Percentiles rank a stretch among this genome's conserved stretches.
These are phyloP conservation scores for Tylopilus orsonianus DNA, from an alignment of 1,284 basidiomycete genomes.

Conservation along the genomic window DNA sequence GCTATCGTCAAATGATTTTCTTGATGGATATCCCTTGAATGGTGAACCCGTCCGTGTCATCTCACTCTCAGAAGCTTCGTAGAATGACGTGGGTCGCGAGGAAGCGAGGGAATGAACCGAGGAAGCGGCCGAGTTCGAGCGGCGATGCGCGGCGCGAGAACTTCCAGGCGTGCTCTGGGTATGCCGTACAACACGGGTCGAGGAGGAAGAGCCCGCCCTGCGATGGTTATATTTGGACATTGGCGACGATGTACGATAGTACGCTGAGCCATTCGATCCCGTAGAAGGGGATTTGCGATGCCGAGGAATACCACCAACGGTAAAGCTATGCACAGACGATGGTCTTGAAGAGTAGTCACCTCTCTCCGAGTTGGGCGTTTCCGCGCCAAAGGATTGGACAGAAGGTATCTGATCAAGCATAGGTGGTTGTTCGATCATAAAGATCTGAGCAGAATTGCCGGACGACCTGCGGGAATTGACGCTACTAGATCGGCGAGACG, in stretches of 20 bases:
- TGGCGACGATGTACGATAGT: constrained; percentile 63
- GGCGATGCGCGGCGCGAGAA: constrained; percentile 48
- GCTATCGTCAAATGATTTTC: constrained; percentile 48
- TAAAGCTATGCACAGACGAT: constrained; percentile 71
- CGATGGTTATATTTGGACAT: constrained; percentile 66
- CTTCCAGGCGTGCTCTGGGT: constrained; percentile 40
- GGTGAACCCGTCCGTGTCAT: constrained; percentile 53
- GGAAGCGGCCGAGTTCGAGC: constrained; percentile 72
- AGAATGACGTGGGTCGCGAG: constrained; percentile 71
- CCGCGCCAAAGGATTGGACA: constrained; percentile 65
- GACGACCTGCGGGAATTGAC: constrained; percentile 78
- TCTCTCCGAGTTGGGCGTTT: constrained; percentile 76
- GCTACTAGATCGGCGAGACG: constrained; percentile 77
- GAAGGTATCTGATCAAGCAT: constrained; percentile 49
- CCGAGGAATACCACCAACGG: constrained; percentile 43
- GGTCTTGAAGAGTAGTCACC: constrained; percentile 74
- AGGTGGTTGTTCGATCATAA: constrained; percentile 55
- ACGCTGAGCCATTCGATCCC: constrained; percentile 68
- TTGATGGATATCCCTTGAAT: constrained; percentile 40
- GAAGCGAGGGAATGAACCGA: constrained; percentile 70
- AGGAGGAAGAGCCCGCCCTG: constrained; percentile 70
- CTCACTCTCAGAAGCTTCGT: constrained; percentile 71
- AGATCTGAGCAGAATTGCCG: constrained; percentile 60
- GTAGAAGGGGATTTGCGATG: constrained; percentile 75
- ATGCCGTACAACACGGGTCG: constrained; percentile 74